Percentiles rank a stretch among this genome's conserved stretches.
Evolutionary conservation across 2,329 filamentous ascomycete species (phyloP).

Genomic region (Gliomastix tumulicola): DNA sequence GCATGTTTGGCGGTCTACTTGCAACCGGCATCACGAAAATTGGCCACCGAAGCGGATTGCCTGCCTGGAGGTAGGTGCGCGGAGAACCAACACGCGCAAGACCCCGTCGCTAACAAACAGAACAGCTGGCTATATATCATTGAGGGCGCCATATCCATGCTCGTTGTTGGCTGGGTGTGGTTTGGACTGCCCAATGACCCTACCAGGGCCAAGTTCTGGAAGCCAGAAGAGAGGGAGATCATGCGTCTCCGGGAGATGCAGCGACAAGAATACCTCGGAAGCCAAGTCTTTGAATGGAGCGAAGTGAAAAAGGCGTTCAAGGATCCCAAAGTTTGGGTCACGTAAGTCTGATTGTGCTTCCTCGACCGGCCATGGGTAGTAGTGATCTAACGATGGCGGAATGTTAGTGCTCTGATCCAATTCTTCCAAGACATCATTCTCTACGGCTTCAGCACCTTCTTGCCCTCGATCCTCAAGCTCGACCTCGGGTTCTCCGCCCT

Average conservation of each 20-base stretch:
- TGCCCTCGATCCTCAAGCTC: conserved; percentile 44
- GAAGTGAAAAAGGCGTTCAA: conserved; percentile 37
- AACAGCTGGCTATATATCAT: conserved; percentile 54
- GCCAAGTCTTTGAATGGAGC: conserved; percentile 38
- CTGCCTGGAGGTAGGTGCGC: conserved; percentile 3
- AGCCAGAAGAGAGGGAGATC: conserved; percentile 36
- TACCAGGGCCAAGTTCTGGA: conserved; percentile 39
- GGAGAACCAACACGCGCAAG: neutral
- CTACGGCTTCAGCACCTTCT: conserved; percentile 52
- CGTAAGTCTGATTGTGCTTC: conserved; percentile 13
- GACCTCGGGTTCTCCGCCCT: conserved; percentile 43
- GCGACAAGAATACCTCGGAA: conserved; percentile 38
- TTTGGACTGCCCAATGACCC: conserved; percentile 23
- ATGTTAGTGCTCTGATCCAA: conserved; percentile 31
- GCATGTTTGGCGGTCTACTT: conserved; percentile 27
- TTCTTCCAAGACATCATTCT: conserved; percentile 45
- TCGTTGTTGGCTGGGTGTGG: conserved; percentile 19
- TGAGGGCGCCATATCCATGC: conserved; percentile 22
- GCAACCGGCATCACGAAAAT: conserved; percentile 43
- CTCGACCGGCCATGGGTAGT: neutral
- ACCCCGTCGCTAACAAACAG: conserved; percentile 18
- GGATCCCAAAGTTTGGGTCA: conserved; percentile 45
- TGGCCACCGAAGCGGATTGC: neutral
- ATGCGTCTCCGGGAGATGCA: conserved; percentile 40
- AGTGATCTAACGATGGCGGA: neutral